Percentiles rank a stretch among this genome's conserved stretches.
phyloP scores from a whole-genome alignment of 2,329 filamentous ascomycete genomes.

The Diaporthe australafricana region DNA sequence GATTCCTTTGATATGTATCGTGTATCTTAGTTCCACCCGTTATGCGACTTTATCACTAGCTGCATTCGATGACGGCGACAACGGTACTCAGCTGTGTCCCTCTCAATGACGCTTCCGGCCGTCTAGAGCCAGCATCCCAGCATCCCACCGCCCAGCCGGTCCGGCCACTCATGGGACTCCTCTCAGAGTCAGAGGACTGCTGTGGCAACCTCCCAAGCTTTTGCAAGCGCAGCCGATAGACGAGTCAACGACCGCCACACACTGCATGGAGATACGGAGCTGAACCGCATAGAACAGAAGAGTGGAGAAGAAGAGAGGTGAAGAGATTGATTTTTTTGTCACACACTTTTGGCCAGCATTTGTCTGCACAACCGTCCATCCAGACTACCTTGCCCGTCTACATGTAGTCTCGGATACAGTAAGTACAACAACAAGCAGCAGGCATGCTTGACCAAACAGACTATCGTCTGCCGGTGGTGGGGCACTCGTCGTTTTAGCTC shows the following conservation, averaged over 20 bases:
- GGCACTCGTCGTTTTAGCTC: conserved; percentile 10
- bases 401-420: neutral
- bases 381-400: neutral
- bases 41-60: neutral
- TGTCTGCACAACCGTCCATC: no score
- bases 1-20: neutral
- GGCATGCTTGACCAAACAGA: neutral
- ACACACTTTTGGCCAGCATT: no score
- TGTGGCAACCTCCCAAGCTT: conserved; percentile 11
- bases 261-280: neutral
- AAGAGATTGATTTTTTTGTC: no score
- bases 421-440: neutral
- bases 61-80: conserved; percentile 18
- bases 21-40: neutral
- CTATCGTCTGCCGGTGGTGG: neutral
- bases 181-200: conserved; percentile 12
- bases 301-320: no score
- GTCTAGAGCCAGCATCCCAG: neutral
- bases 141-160: neutral
- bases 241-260: conserved; percentile 27
- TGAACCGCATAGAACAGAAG: neutral
- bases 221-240: neutral
- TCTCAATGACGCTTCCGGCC: conserved; percentile 26
- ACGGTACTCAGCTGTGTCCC: neutral
- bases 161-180: conserved; percentile 5